These are phyloP conservation scores for Rhodotorula paludigena DNA, from an alignment of 768 basidiomycete genomes.

Conservation along the genomic window DNA sequence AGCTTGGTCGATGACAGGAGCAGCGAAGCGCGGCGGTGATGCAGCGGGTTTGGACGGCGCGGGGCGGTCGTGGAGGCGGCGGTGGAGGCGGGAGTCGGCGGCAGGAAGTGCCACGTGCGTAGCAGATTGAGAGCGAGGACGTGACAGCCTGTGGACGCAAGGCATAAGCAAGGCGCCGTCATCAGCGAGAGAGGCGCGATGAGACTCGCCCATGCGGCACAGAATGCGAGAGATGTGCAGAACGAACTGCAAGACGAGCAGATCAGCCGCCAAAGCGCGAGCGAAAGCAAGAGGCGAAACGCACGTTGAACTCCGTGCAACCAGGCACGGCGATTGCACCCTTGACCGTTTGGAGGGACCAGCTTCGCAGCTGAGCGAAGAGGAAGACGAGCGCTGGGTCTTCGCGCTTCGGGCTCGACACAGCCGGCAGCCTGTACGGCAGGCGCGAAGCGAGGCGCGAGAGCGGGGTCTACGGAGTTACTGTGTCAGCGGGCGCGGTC, in stretches of 20 bases:
- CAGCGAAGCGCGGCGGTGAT: constrained; percentile 13
- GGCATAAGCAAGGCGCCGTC: background rate
- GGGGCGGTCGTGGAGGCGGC: background rate
- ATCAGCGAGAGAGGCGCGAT: background rate
- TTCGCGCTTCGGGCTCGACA: constrained; percentile 83
- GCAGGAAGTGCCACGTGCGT: constrained; percentile 20
- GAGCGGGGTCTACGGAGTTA: constrained; percentile 38
- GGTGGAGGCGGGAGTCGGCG: background rate
- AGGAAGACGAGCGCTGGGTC: constrained; percentile 87
- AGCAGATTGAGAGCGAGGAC: constrained; percentile 84
- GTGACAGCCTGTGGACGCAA: constrained; percentile 69
- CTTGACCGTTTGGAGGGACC: constrained; percentile 85
- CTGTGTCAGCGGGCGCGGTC: background rate
- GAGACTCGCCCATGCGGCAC: constrained; percentile 79
- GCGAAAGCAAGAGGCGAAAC: background rate
- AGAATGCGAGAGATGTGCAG: constrained; percentile 89
- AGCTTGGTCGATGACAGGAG: constrained; percentile 19
- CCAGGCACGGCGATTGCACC: constrained; percentile 88
- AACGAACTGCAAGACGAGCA: constrained; percentile 57
- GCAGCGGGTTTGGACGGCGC: background rate
- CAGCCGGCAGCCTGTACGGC: constrained; percentile 49
- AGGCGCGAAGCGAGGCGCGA: constrained; percentile 28
- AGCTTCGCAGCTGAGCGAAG: constrained; percentile 81
- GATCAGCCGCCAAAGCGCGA: background rate
- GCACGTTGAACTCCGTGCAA: constrained; percentile 70